Conservation (phyloP, 257 asterid species). For the Nicotiana obtusifolia region DNA sequence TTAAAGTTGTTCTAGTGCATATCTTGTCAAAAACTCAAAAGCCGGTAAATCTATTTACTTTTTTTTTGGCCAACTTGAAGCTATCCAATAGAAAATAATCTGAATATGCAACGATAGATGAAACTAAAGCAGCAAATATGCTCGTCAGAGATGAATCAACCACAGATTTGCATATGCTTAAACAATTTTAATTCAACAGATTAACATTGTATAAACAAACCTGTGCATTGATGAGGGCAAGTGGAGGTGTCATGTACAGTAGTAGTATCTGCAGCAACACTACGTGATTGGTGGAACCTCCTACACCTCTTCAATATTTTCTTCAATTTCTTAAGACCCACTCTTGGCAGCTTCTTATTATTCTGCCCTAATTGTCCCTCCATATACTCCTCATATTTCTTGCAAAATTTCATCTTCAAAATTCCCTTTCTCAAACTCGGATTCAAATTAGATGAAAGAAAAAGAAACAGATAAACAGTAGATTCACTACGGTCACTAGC, state of each 20-base stretch:
- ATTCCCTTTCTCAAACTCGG: background rate
- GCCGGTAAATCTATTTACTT: background rate
- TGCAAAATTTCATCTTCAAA: conserved; percentile 72
- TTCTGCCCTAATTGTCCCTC: conserved; percentile 39
- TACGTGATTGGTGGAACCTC: conserved; percentile 22
- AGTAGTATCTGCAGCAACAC: background rate
- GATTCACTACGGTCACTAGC: too few species aligned
- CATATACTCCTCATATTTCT: conserved; percentile 93
- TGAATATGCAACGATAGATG: background rate
- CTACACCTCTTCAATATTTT: conserved; percentile 74
- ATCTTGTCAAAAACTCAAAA: too few species aligned
- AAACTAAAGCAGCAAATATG: background rate
- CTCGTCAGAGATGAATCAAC: background rate
- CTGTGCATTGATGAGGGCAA: conserved; percentile 71
- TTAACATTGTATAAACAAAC: conserved; percentile 18
- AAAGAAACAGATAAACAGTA: too few species aligned
- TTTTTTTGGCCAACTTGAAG: background rate
- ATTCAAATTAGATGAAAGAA: too few species aligned
- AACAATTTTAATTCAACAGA: background rate
- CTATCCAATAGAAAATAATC: background rate
- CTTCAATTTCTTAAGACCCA: conserved; percentile 81
- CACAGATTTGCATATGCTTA: background rate
- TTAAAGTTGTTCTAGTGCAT: too few species aligned
- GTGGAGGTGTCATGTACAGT: conserved; percentile 21
- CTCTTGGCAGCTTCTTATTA: conserved; percentile 55